phyloP scores from a whole-genome alignment of 1,139 yeast genomes.

The Blastobotrys raffinosifermentans region DNA sequence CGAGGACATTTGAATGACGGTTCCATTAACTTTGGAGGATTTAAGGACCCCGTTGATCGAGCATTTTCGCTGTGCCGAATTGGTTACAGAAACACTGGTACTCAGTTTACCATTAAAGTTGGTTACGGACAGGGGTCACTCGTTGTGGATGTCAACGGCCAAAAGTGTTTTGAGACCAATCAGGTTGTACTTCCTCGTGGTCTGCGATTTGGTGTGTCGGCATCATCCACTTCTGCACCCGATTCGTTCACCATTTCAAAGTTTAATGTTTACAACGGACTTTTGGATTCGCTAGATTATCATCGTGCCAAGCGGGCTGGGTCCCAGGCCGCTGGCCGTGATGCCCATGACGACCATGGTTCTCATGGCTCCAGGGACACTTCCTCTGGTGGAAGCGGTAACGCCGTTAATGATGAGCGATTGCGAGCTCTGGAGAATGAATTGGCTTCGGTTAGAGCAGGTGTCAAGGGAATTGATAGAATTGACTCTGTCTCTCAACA shows the following conservation, averaged over 20 bases:
- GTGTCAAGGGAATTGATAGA: too few relatives aligned
- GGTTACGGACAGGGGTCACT: slow-evolving; percentile 31
- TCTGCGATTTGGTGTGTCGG: slow-evolving; percentile 33
- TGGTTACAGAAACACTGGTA: slow-evolving; percentile 33
- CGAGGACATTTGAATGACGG: slow-evolving; percentile 40
- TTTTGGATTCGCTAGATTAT: slow-evolving; percentile 10
- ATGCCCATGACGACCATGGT: too few relatives aligned
- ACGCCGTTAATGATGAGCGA: too few relatives aligned
- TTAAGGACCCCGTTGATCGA: slow-evolving; percentile 18
- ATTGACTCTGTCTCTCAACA: slow-evolving; percentile 9
- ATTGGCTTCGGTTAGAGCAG: too few relatives aligned
- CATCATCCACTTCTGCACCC: slow-evolving; percentile 28
- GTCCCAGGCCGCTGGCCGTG: too few relatives aligned
- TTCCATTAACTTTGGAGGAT: slow-evolving; percentile 16
- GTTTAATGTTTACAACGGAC: slow-evolving; percentile 16
- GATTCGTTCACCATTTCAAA: slow-evolving; percentile 31
- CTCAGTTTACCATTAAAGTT: slow-evolving; percentile 27
- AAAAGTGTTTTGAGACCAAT: slow-evolving; percentile 33
- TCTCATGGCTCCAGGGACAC: too few relatives aligned
- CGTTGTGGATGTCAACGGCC: slow-evolving; percentile 36
- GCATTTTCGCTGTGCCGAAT: slow-evolving; percentile 35
- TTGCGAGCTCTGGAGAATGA: too few relatives aligned
- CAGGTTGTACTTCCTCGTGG: slow-evolving; percentile 30
- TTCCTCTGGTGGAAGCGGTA: too few relatives aligned
- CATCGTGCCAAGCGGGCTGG: not conserved